These are phyloP conservation scores for Pichia scutulata DNA, from an alignment of 805 yeast genomes.

Conservation along the genomic window DNA sequence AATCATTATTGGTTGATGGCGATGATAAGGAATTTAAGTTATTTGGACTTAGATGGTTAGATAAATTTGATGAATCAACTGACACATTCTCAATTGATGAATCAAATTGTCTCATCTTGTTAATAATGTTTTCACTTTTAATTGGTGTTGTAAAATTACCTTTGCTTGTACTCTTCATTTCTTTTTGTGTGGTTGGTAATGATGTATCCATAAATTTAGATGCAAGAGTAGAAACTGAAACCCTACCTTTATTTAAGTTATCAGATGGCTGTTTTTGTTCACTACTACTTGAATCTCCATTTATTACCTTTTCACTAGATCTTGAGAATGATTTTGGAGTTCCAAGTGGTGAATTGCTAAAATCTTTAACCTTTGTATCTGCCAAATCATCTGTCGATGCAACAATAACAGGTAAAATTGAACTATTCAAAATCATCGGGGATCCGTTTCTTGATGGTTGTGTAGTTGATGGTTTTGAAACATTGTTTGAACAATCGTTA, in stretches of 20 bases:
- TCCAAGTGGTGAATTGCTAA: background rate
- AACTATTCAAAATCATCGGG: constrained; percentile 7
- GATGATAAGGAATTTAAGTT: background rate
- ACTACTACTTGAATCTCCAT: background rate
- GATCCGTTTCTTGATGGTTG: constrained; percentile 13
- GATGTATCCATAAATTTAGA: background rate
- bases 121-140: constrained; percentile 16
- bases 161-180: background rate
- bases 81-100: constrained; percentile 10
- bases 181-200: background rate
- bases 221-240: background rate
- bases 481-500: background rate
- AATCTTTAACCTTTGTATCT: background rate
- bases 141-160: constrained; percentile 13
- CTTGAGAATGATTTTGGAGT: background rate
- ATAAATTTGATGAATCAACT: background rate
- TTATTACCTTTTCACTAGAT: background rate
- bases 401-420: constrained; percentile 8
- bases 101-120: constrained; percentile 23
- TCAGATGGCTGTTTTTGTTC: background rate
- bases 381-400: background rate
- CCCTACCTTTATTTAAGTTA: background rate
- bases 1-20: background rate
- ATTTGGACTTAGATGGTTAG: background rate
- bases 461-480: background rate